Base-by-base conservation (phyloP, 1,284 basidiomycete species). In the Phylloboletellus chloephorus region DNA sequence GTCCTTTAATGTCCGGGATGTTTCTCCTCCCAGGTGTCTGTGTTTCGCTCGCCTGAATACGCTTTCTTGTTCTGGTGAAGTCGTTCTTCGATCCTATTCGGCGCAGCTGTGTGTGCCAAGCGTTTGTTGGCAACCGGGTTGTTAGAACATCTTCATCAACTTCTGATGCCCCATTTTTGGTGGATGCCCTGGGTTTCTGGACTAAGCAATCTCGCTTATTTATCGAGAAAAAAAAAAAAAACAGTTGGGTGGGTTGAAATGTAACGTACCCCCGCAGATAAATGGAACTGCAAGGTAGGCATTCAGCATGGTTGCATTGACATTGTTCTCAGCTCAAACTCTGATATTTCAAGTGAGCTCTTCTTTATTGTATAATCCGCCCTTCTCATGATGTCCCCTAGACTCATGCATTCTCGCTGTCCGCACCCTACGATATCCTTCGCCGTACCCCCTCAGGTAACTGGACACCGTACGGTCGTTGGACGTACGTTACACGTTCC, bases 381-480 rank as follows among this genome's bases (percentile, higher is more conserved):
- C 1, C 9, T n/a, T 32, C 39, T 59, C 24, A 56, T 19, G 22
- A 1, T 22, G 11, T 3, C n/a, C 7, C 24, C 23, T 34, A 46
- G 44, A 32, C 37, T 12, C 17, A 16, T 31, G 47, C 54, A 11
- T 44, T 28, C 13, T 32, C 31, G n/a, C 34, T 42, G 7, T 29
- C 30, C 2, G 31, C 17, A 13, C 44, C 15, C 25, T 37, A 28
- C 26, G 21, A 31, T 37, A 23, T 19, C 8, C 41, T 49, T 26
- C 69, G 67, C 46, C 51, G 56, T 67, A 29, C 70, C 6, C 67
- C 80, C 31, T 77, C 77, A 5, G 67, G 66, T 4, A 68, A 62
- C 34, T 85, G 78, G 78, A 68, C 66, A n/a, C 71, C 72, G 24
- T 61, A 70, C 49, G 80, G 81, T 57, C 85, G 82, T 52, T 78